A percentile compares a stretch with the other conserved stretches of the same genome.
These are phyloP conservation scores for Chaetomiaceae sp. DNA, from an alignment of 2,329 filamentous ascomycete species.

Conservation along the genomic window DNA sequence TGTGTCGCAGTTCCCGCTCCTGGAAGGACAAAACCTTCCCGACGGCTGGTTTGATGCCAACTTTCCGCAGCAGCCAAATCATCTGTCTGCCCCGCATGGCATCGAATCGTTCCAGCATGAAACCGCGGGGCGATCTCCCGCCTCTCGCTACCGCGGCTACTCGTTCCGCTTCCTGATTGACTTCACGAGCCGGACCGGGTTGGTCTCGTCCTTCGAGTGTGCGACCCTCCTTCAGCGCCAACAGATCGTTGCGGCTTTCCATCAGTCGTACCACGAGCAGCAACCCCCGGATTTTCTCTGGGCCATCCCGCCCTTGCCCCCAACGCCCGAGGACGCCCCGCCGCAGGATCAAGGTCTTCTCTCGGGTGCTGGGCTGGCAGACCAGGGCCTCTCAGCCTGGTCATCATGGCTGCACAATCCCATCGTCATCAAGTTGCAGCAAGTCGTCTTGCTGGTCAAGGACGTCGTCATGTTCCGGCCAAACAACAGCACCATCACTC, in stretches of 20 bases:
- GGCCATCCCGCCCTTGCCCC: conserved; percentile 1
- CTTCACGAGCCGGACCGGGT: conserved; percentile 34
- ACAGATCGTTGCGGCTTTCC: conserved; percentile 23
- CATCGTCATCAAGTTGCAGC: conserved; percentile 32
- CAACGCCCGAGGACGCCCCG: background rate
- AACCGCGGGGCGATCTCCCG: background rate
- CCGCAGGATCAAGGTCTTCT: background rate
- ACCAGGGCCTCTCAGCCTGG: conserved; percentile 8
- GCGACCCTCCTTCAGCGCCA: conserved; percentile 31
- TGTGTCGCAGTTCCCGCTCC: conserved; percentile 17
- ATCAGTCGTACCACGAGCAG: conserved; percentile 17
- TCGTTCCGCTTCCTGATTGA: conserved; percentile 31
- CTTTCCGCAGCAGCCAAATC: conserved; percentile 2
- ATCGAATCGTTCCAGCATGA: background rate
- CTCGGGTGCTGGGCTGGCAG: background rate
- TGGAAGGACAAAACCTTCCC: conserved; percentile 5
- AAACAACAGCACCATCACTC: conserved; percentile 32
- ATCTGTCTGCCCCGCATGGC: background rate
- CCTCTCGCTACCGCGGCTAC: conserved; percentile 18
- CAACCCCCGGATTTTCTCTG: conserved; percentile 10
- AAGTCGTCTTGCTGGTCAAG: conserved; percentile 33
- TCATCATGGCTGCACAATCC: conserved; percentile 30
- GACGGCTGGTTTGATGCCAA: conserved; percentile 17
- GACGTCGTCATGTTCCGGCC: conserved; percentile 33
- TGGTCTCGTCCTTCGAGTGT: conserved; percentile 35